Percentiles rank a stretch among this genome's conserved stretches.
phyloP scores from a whole-genome alignment of 73 alveolate genomes.

The Halteria grandinella region DNA sequence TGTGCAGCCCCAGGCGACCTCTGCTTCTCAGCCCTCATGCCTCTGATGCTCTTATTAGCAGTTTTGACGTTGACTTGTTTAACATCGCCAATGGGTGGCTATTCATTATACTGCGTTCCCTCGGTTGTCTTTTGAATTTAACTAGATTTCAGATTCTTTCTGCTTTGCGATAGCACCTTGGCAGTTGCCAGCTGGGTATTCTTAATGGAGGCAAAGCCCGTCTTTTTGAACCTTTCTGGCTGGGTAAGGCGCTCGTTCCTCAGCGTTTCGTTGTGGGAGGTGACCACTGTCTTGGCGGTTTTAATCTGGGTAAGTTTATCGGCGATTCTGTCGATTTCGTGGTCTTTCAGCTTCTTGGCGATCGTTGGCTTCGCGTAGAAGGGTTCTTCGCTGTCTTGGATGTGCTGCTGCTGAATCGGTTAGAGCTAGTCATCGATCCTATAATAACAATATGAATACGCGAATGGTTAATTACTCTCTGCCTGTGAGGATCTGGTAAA shows the following conservation, averaged over 20 bases:
- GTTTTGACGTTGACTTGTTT: constrained; percentile 63
- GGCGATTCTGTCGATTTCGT: constrained; percentile 55
- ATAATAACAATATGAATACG: background rate
- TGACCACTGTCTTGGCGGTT: constrained; percentile 41
- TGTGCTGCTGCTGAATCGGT: constrained; percentile 13
- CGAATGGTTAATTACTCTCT: constrained; percentile 33
- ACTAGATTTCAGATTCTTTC: background rate
- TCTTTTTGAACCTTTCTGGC: constrained; percentile 59
- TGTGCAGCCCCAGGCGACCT: constrained; percentile 42
- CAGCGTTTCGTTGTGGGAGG: constrained; percentile 54
- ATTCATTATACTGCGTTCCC: background rate
- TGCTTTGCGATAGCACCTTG: constrained; percentile 28
- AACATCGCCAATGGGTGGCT: constrained; percentile 51
- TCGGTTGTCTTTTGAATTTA: background rate
- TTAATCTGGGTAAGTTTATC: constrained; percentile 35
- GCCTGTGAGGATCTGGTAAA: constrained; percentile 65
- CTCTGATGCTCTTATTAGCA: constrained; percentile 62
- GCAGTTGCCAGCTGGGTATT: constrained; percentile 39
- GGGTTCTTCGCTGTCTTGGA: constrained; percentile 49
- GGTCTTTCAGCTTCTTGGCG: constrained; percentile 59
- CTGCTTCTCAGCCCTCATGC: constrained; percentile 31
- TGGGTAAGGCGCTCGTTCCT: constrained; percentile 58
- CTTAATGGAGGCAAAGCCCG: constrained; percentile 50
- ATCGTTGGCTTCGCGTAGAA: constrained; percentile 66
- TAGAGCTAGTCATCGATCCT: constrained; percentile 26